A percentile compares a stretch with the other conserved stretches of the same genome.
phyloP scores from a whole-genome alignment of 371 early-diverging fungal genomes.

The Mucor ambiguus region DNA sequence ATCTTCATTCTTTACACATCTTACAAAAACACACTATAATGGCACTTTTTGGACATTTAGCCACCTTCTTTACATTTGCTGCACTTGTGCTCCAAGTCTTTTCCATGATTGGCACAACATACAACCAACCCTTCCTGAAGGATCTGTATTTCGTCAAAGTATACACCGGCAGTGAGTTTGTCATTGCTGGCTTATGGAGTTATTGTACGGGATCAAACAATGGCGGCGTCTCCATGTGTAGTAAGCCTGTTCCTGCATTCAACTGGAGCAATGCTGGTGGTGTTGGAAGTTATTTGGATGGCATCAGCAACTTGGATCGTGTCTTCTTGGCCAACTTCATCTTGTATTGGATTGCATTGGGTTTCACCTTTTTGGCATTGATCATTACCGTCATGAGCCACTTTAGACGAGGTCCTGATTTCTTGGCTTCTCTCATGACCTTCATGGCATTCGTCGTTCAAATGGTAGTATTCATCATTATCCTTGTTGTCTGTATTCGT shows the following conservation, averaged over 20 bases:
- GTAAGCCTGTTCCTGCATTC: conserved; percentile 40
- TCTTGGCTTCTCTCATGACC: conserved; percentile 32
- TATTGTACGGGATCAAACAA: conserved; percentile 30
- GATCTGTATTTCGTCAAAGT: conserved; percentile 45
- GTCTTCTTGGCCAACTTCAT: conserved; percentile 44
- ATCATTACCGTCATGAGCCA: conserved; percentile 38
- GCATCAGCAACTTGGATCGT: conserved; percentile 12
- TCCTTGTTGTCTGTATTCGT: conserved; percentile 33
- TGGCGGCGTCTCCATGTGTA: conserved; percentile 23
- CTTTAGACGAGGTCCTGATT: conserved; percentile 36
- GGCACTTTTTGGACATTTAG: conserved; percentile 29
- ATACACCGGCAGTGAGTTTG: conserved; percentile 13
- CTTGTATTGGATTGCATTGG: conserved; percentile 47
- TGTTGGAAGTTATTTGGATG: conserved; percentile 6
- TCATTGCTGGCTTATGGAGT: conserved; percentile 48
- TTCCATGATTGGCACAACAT: conserved; percentile 44
- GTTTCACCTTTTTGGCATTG: conserved; percentile 40
- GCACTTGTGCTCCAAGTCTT: conserved; percentile 50
- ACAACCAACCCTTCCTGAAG: conserved; percentile 41
- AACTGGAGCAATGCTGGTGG: conserved; percentile 38
- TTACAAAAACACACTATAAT: not conserved
- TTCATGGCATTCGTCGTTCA: conserved; percentile 28
- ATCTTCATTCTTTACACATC: conserved; percentile 1
- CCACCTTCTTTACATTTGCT: conserved; percentile 49
- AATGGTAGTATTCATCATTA: conserved; percentile 27